Conservation (phyloP, 176 grass and related monocot species). For the Aegilops speltoides region DNA sequence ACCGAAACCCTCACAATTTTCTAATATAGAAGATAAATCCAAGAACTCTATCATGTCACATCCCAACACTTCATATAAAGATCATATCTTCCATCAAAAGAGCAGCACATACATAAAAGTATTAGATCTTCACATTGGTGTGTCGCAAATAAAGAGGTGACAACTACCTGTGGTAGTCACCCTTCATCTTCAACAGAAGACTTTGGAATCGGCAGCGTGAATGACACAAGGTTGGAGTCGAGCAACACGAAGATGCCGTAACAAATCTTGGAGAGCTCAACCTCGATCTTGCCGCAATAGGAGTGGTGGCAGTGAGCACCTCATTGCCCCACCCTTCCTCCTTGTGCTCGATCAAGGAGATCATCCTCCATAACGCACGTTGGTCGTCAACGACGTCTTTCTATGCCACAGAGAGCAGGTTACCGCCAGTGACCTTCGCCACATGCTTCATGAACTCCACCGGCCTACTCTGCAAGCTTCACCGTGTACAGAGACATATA, state of each 20-base stretch:
- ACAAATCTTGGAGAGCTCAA: constrained; percentile 68
- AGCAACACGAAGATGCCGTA: constrained; percentile 66
- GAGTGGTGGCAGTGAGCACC: constrained; percentile 45
- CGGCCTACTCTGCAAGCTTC: constrained; percentile 74
- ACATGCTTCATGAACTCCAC: constrained; percentile 89
- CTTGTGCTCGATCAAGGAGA: constrained; percentile 84
- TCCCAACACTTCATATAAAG: background rate
- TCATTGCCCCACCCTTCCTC: constrained; percentile 80
- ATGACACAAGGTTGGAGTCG: constrained; percentile 73
- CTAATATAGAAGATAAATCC: background rate
- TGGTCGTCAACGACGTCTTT: constrained; percentile 75
- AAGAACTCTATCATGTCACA: background rate
- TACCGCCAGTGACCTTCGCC: constrained; percentile 16
- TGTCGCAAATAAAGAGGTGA: background rate
- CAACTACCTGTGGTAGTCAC: constrained; percentile 71
- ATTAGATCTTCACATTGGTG: background rate
- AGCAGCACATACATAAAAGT: background rate
- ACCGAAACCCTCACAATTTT: background rate
- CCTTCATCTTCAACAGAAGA: constrained; percentile 96
- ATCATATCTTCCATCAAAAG: background rate
- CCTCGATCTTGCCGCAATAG: constrained; percentile 72
- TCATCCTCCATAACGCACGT: constrained; percentile 65
- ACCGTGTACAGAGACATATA: constrained; percentile 50
- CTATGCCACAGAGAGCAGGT: constrained; percentile 70
- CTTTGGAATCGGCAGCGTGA: constrained; percentile 65